These are phyloP conservation scores for Eustoma russellianum DNA, from an alignment of 257 asterid species.

Conservation along the genomic window DNA sequence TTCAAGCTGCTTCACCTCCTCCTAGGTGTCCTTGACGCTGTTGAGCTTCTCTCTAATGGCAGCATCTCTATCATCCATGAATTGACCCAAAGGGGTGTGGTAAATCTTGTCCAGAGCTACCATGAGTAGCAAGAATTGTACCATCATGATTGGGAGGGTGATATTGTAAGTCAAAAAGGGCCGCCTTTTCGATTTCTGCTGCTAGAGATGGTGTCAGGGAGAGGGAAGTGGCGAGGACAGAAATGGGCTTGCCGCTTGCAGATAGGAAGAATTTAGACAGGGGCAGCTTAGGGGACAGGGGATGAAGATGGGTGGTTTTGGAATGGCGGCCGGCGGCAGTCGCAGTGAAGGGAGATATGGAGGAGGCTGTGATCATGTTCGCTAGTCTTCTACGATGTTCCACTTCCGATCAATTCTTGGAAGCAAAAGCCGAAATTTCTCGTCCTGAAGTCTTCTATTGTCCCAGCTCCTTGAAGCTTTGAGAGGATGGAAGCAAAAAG, in stretches of 20 bases:
- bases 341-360: slow-evolving; percentile 36
- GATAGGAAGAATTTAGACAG: slow-evolving; percentile 26
- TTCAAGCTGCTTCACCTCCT: slow-evolving; percentile 80
- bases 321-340: slow-evolving; percentile 13
- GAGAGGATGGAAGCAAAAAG: too few relatives aligned
- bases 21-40: slow-evolving; percentile 86
- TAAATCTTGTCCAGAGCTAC: slow-evolving; percentile 83
- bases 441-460: too few relatives aligned
- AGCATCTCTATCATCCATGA: slow-evolving; percentile 91
- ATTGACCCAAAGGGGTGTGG: slow-evolving; percentile 71
- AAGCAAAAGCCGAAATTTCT: too few relatives aligned
- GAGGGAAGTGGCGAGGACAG: slow-evolving; percentile 54
- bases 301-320: slow-evolving; percentile 20
- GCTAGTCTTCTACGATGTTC: too few relatives aligned
- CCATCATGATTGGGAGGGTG: slow-evolving; percentile 75
- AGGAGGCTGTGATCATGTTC: slow-evolving; percentile 71
- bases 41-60: slow-evolving; percentile 54
- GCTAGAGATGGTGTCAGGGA: slow-evolving; percentile 71
- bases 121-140: slow-evolving; percentile 71
- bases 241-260: slow-evolving; percentile 23
- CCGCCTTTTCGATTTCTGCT: slow-evolving; percentile 62
- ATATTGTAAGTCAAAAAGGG: slow-evolving; percentile 82
- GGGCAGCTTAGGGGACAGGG: slow-evolving; percentile 36
- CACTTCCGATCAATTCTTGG: too few relatives aligned
- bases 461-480: too few relatives aligned